Base-by-base conservation (phyloP, 495 filamentous ascomycete genomes). In the Aspergillus leporis region DNA sequence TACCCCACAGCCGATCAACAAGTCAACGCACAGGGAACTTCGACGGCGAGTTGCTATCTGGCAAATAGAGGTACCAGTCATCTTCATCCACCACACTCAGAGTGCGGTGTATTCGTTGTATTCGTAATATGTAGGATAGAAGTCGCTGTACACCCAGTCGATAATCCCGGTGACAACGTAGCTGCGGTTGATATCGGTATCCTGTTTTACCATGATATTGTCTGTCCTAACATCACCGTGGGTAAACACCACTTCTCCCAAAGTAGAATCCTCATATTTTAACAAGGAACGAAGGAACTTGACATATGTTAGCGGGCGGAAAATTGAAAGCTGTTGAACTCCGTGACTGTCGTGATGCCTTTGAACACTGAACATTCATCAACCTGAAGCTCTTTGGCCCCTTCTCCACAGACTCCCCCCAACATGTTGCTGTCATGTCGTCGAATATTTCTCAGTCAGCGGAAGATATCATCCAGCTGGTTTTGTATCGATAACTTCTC, bases 191-290 rank as follows among this genome's bases (percentile, higher is more conserved):
- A 7, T 45, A 69, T 56, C 55, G 55, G 52, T n/a, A 62, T 71
- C 67, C 58, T 47, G 55, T 62, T 61, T 51, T 23, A 76, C 74
- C 64, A 76, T 75, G 38, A 77, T 74, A 61, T 79, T 79, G 22
- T 47, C 65, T 50, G 65, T 63, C 49, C 70, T 66, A 21, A 78
- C 49, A 64, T 77, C 69, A 31, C 69, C 70, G 56, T 77, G 74
- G 0, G 74, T 75, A 60, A 77, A 76, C n/a, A 77, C 73, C 1
- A 55, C 61, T 47, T 51, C 57, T 25, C 40, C 28, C 19, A 51
- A 55, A 34, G 41, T 56, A 9, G 60, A 59, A 40, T 53, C 23
- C 13, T 67, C 57, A 18, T 59, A 28, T 36, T 58, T 53, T 30
- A 60, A 54, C 54, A 63, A 71, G 50, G 62, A 64, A 28, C 68